Base-by-base conservation (phyloP, 192 early-diverging fungal species). In the Dispira parvispora region DNA sequence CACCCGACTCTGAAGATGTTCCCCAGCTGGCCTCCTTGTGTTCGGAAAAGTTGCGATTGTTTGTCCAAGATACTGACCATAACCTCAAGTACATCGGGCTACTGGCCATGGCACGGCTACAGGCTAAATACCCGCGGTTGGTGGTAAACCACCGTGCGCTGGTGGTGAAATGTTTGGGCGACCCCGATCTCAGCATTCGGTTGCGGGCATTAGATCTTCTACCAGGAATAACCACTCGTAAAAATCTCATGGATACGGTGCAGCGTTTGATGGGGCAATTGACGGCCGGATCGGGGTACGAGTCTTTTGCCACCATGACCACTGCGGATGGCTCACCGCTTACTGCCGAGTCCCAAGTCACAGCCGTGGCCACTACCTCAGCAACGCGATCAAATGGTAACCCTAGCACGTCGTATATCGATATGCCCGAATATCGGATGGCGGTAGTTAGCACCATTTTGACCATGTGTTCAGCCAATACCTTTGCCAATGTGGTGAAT, bases 51-150 rank as follows among this genome's bases (percentile, higher is more conserved):
- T 71, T 98, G 6, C 79, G 82, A 45, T 72, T 80, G 20, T 93
- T 96, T 64, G 73, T 94, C 63, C 84, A 88, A 52, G 85, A 90
- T 54, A 68, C 78, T 4, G 96, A 98, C 73, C 96, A 94, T 69
- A 98, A 98, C 68, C 70, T 88, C 87, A 78, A 73, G 83, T 99
- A 96, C 61, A 80, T 99, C 53, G 94, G 94, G 12, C 76, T 99
- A 61, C 77, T 87, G 62, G 87, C 92, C 4, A 67, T 99, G 64
- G 81, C 81, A 26, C 85, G 89, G 66, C 78, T 99, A 43, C 81
- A 95, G 55, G 74, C 77, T 9, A 80, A 85, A n/a, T 84, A 92
- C 45, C 92, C 96, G 0, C 82, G 86, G 28, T 71, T 90, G 13
- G 90, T 94, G 6, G 70, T 76, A 2, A 84, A 89, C 49, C 88